These are phyloP conservation scores for Odonthalia washingtoniensis DNA, from an alignment of 31 red algal species.

Conservation along the genomic window DNA sequence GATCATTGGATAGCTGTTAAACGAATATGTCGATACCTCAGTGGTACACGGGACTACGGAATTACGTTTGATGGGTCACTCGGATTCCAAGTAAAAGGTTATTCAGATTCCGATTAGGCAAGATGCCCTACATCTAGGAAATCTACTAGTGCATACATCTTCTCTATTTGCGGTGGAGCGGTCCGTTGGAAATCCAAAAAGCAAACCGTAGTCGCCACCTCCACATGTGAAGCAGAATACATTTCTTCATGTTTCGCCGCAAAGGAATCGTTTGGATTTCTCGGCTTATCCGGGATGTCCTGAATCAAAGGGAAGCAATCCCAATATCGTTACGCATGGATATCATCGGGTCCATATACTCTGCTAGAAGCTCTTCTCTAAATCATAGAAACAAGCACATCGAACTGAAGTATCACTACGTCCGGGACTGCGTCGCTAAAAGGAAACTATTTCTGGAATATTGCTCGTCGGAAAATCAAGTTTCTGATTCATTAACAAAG, in stretches of 20 bases:
- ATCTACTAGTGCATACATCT: conserved; percentile 47
- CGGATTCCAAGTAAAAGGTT: neutral
- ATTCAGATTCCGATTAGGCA: conserved; percentile 31
- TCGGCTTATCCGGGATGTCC: neutral
- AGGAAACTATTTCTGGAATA: too few relatives aligned
- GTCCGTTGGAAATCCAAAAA: conserved; percentile 8
- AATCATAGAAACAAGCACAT: too few relatives aligned
- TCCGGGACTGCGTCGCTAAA: too few relatives aligned
- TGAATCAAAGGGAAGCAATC: too few relatives aligned
- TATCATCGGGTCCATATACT: too few relatives aligned
- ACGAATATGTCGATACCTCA: conserved; percentile 15
- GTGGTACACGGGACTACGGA: neutral
- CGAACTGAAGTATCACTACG: too few relatives aligned
- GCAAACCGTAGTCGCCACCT: conserved; percentile 21
- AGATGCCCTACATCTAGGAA: neutral
- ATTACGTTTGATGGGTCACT: conserved; percentile 3
- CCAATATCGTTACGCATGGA: too few relatives aligned
- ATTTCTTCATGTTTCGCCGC: neutral
- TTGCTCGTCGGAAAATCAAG: too few relatives aligned
- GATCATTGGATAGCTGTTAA: conserved; percentile 47
- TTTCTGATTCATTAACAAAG: too few relatives aligned
- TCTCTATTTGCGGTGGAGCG: conserved; percentile 21
- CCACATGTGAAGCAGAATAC: conserved; percentile 35
- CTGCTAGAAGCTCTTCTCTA: too few relatives aligned
- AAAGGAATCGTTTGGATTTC: conserved; percentile 42